phyloP scores from a whole-genome alignment of 1,284 basidiomycete genomes.

The Cryptococcus sp. region DNA sequence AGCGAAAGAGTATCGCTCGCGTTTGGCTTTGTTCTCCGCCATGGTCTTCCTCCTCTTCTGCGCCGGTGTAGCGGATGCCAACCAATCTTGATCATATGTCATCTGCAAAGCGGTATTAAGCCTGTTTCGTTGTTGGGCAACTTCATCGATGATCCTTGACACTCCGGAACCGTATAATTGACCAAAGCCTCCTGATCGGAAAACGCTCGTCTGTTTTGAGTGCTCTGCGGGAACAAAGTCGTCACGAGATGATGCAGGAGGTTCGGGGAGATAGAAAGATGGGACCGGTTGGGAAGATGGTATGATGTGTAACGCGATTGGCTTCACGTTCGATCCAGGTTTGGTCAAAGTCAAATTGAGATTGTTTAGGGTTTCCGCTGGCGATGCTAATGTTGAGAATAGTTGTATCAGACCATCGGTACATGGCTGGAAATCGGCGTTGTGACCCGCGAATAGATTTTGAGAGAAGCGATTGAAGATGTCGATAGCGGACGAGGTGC shows the following conservation, averaged over 20 bases:
- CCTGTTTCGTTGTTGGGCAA: constrained; percentile 8
- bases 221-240: background rate
- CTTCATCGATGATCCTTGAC: constrained; percentile 12
- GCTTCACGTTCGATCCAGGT: constrained; percentile 6
- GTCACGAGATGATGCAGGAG: background rate
- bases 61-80: constrained; percentile 3
- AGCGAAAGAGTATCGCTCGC: constrained; percentile 4
- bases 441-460: constrained; percentile 21
- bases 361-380: constrained; percentile 24
- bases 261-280: background rate
- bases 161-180: constrained; percentile 33
- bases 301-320: constrained; percentile 19
- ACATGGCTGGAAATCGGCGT: constrained; percentile 38
- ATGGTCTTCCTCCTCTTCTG: constrained; percentile 13
- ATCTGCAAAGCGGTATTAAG: constrained; percentile 19
- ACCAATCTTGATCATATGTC: constrained; percentile 7
- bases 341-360: constrained; percentile 33
- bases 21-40: constrained; percentile 12
- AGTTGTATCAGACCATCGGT: constrained; percentile 31
- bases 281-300: constrained; percentile 12
- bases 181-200: constrained; percentile 28
- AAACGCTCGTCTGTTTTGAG: constrained; percentile 5
- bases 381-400: constrained; percentile 21
- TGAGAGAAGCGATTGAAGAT: constrained; percentile 34
- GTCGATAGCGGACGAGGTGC: constrained; percentile 26